Conservation (phyloP, 2,329 filamentous ascomycete species). For the Pseudophaeomoniella oleicola region DNA sequence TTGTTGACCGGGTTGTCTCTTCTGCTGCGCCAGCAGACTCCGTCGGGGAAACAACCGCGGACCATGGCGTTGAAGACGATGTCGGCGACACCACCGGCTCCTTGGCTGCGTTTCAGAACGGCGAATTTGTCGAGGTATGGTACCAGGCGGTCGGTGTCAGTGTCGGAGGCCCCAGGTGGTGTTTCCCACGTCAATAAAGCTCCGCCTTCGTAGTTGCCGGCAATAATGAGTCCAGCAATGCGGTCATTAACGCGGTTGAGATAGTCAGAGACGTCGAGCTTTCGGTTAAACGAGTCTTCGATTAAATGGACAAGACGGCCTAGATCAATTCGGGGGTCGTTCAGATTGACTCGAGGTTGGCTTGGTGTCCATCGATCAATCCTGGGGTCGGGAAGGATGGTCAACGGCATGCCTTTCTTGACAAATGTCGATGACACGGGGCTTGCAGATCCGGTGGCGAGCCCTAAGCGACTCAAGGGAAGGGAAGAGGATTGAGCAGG, state of each 20-base stretch:
- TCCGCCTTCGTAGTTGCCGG: slow-evolving; percentile 90
- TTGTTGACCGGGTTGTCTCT: slow-evolving; percentile 94
- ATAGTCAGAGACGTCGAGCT: slow-evolving; percentile 72
- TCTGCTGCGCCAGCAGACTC: slow-evolving; percentile 84
- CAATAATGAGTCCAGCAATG: slow-evolving; percentile 83
- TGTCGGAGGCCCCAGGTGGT: slow-evolving; percentile 44
- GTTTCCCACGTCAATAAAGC: slow-evolving; percentile 91
- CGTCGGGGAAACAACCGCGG: slow-evolving; percentile 68
- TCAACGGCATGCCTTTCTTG: slow-evolving; percentile 81
- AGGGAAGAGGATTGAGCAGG: slow-evolving; percentile 85
- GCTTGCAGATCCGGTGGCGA: slow-evolving; percentile 13
- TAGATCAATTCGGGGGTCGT: slow-evolving; percentile 70
- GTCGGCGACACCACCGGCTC: slow-evolving; percentile 82
- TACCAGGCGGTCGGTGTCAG: slow-evolving; percentile 50
- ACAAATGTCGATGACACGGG: slow-evolving; percentile 57
- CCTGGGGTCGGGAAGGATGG: slow-evolving; percentile 61
- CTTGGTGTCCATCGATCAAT: slow-evolving; percentile 54
- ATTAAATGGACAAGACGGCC: slow-evolving; percentile 73
- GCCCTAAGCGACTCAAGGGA: slow-evolving; percentile 50
- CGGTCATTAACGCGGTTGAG: slow-evolving; percentile 64
- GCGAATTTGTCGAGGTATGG: slow-evolving; percentile 98
- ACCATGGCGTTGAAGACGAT: slow-evolving; percentile 96
- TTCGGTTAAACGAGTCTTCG: slow-evolving; percentile 80
- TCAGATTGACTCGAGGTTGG: slow-evolving; percentile 50
- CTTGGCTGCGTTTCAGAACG: slow-evolving; percentile 75